Evolutionary conservation across 192 early-diverging fungal species (phyloP).

Genomic region (Coemansia asiatica): DNA sequence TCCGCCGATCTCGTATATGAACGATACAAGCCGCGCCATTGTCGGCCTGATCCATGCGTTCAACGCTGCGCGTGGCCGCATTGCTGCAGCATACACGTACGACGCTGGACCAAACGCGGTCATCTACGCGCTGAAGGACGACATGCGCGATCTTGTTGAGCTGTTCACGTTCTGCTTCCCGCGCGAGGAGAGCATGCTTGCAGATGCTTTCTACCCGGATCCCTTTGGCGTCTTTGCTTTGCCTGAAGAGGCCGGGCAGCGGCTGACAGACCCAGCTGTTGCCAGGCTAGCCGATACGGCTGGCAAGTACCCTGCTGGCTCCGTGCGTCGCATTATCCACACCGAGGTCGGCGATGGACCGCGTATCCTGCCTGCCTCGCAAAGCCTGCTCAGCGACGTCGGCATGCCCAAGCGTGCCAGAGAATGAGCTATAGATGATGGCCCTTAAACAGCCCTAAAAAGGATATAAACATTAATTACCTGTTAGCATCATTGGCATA

Average conservation of each 20-base stretch:
- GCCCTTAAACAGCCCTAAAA: too few relatives aligned
- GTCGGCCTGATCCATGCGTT: slow-evolving; percentile 82
- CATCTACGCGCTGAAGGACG: slow-evolving; percentile 79
- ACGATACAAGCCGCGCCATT: slow-evolving; percentile 89
- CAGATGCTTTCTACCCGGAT: slow-evolving; percentile 60
- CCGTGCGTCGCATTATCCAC: slow-evolving; percentile 85
- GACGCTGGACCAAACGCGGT: slow-evolving; percentile 99
- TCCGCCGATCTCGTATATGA: slow-evolving; percentile 98
- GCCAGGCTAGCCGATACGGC: slow-evolving; percentile 30
- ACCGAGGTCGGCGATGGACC: slow-evolving; percentile 92
- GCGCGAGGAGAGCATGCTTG: slow-evolving; percentile 27
- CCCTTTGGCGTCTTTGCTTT: slow-evolving; percentile 58
- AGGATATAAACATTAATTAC: neutral
- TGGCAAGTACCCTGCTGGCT: slow-evolving; percentile 61
- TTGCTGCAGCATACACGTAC: slow-evolving; percentile 94
- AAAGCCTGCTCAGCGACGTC: slow-evolving; percentile 41
- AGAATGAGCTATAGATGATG: slow-evolving; percentile 7
- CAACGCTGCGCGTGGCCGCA: slow-evolving; percentile 60
- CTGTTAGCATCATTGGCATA: neutral
- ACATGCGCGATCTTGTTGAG: slow-evolving; percentile 83
- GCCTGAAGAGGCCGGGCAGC: slow-evolving; percentile 54
- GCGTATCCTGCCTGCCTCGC: slow-evolving; percentile 57
- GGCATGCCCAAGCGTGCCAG: slow-evolving; percentile 49
- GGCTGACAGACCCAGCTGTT: slow-evolving; percentile 15
- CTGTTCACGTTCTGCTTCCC: slow-evolving; percentile 88